Evolutionary conservation across 192 early-diverging fungal genomes (phyloP).

Genomic region (Backusella tuberculispora): DNA sequence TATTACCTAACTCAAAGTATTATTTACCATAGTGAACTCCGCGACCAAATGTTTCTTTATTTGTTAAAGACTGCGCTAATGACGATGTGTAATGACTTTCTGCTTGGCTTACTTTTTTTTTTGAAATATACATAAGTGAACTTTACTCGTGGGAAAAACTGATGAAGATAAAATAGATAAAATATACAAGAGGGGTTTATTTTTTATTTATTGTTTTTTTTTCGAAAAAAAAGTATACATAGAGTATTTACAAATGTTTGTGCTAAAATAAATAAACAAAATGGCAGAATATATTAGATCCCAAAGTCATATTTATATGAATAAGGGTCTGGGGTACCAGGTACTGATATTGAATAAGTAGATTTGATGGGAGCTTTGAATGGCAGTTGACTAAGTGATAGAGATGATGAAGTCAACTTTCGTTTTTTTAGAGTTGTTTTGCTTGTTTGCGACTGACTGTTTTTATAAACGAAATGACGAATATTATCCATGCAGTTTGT

Average conservation of each 20-base stretch:
- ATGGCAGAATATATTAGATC: background rate
- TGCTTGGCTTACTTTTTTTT: background rate
- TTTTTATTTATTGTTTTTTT: background rate
- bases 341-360: conserved; percentile 22
- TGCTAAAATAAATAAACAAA: conserved; percentile 14
- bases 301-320: conserved; percentile 15
- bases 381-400: conserved; percentile 22
- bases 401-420: conserved; percentile 7
- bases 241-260: background rate
- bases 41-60: too few species aligned
- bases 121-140: background rate
- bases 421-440: conserved; percentile 7
- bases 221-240: background rate
- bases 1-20: too few species aligned
- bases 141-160: background rate
- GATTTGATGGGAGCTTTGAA: conserved; percentile 21
- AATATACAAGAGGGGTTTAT: background rate
- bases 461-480: conserved; percentile 9
- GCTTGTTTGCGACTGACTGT: background rate
- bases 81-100: too few species aligned
- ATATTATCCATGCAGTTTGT: background rate
- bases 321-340: conserved; percentile 17
- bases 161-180: background rate
- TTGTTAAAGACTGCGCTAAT: too few species aligned
- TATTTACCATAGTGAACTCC: too few species aligned